Evolutionary conservation across 805 yeast species (phyloP).

Genomic region (Debaryomyces prosopidis): DNA sequence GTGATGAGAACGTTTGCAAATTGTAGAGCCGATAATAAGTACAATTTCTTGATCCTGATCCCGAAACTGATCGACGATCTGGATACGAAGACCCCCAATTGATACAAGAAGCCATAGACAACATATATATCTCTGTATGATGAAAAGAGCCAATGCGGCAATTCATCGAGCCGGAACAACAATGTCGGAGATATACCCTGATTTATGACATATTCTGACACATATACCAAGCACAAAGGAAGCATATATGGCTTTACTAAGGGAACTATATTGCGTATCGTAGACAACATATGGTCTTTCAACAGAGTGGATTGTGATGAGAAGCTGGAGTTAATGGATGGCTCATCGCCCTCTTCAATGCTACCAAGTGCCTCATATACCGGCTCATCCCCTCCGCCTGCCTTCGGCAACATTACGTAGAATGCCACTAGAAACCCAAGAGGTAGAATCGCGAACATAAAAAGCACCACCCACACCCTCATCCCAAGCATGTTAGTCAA

Average conservation of each 20-base stretch:
- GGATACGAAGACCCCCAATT: conserved; percentile 89
- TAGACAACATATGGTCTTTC: conserved; percentile 12
- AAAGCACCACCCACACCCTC: conserved; percentile 52
- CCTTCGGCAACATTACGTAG: conserved; percentile 24
- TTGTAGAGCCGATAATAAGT: conserved; percentile 68
- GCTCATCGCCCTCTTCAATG: conserved; percentile 5
- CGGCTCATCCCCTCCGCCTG: conserved; percentile 6
- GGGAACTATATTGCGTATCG: conserved; percentile 35
- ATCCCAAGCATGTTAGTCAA: conserved; percentile 69
- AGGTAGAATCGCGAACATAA: conserved; percentile 58
- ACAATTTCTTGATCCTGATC: conserved; percentile 57
- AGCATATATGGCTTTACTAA: conserved; percentile 70
- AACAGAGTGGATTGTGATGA: not conserved
- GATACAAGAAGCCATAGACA: conserved; percentile 85
- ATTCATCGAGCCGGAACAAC: conserved; percentile 66
- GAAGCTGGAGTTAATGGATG: not conserved
- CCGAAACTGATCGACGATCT: conserved; percentile 74
- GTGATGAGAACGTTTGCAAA: conserved; percentile 58
- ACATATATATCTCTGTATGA: conserved; percentile 86
- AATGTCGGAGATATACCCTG: conserved; percentile 92
- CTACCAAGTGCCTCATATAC: conserved; percentile 2
- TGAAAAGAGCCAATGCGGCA: conserved; percentile 59
- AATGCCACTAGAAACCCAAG: conserved; percentile 44
- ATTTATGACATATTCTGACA: conserved; percentile 84
- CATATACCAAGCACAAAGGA: conserved; percentile 80